Evolutionary conservation across 2,329 filamentous ascomycete genomes (phyloP).

Genomic region (Plectosphaerella plurivora): DNA sequence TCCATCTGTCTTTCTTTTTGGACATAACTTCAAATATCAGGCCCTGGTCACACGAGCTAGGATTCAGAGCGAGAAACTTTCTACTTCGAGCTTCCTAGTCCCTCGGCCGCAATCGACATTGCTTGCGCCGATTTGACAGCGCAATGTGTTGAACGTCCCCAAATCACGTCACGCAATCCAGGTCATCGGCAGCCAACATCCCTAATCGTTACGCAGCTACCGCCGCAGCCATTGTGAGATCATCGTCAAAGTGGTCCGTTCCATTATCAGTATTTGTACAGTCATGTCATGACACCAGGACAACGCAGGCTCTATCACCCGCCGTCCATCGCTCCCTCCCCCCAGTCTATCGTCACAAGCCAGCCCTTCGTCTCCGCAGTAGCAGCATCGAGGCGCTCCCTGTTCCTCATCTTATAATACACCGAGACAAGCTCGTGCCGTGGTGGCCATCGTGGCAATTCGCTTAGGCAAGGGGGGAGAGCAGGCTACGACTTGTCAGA

Average conservation of each 20-base stretch:
- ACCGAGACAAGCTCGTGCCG: conserved; percentile 8
- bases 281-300: neutral
- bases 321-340: neutral
- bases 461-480: conserved; percentile 59
- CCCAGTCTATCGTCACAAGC: neutral
- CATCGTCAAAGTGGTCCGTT: conserved; percentile 1
- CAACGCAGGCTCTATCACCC: neutral
- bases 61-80: too few relatives aligned
- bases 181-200: too few relatives aligned
- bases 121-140: too few relatives aligned
- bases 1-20: too few relatives aligned
- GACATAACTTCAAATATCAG: too few relatives aligned
- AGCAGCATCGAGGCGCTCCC: neutral
- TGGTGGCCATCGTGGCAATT: conserved; percentile 1
- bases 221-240: neutral
- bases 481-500: conserved; percentile 40
- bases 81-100: too few relatives aligned
- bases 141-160: too few relatives aligned
- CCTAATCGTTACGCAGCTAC: too few relatives aligned
- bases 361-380: neutral
- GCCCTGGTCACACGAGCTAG: too few relatives aligned
- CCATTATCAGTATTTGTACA: conserved; percentile 4
- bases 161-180: too few relatives aligned
- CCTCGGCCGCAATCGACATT: too few relatives aligned
- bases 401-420: conserved; percentile 7